Evolutionary conservation across 495 filamentous ascomycete species (phyloP).

Genomic region (Talaromyces adpressus): DNA sequence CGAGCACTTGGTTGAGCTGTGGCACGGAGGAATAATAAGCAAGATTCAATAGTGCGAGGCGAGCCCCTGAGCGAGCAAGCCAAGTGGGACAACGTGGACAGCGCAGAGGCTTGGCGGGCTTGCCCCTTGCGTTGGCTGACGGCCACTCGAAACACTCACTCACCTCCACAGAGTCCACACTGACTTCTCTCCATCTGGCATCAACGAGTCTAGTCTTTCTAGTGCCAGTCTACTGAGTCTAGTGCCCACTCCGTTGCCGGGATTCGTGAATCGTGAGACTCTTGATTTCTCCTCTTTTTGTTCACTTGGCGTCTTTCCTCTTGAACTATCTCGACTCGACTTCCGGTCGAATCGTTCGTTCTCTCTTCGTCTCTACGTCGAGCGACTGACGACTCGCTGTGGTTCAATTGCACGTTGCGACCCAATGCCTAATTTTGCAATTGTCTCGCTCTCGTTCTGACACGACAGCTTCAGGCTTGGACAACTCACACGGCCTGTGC

Average conservation of each 20-base stretch:
- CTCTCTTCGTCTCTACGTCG: background rate
- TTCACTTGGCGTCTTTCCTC: background rate
- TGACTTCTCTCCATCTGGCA: background rate
- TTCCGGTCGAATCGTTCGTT: background rate
- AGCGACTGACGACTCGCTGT: constrained; percentile 47
- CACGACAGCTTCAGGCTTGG: background rate
- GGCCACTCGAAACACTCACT: background rate
- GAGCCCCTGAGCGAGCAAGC: background rate
- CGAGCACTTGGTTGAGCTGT: no score
- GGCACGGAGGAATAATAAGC: background rate
- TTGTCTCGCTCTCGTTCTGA: background rate
- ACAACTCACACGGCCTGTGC: background rate
- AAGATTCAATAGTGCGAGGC: background rate
- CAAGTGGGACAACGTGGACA: constrained; percentile 1
- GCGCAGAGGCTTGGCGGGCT: background rate
- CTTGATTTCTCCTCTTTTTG: background rate
- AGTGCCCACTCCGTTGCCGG: background rate
- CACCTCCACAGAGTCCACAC: background rate
- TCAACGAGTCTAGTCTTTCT: background rate
- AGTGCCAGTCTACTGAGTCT: background rate
- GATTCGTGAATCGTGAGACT: background rate
- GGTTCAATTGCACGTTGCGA: constrained; percentile 70
- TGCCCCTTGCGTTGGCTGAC: constrained; percentile 1
- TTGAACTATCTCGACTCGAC: background rate
- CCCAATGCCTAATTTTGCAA: constrained; percentile 18